Evolutionary conservation across 371 early-diverging fungal genomes (phyloP), one percentile per base, ranked within the genome.

Genomic region (Smittium mucronatum): DNA sequence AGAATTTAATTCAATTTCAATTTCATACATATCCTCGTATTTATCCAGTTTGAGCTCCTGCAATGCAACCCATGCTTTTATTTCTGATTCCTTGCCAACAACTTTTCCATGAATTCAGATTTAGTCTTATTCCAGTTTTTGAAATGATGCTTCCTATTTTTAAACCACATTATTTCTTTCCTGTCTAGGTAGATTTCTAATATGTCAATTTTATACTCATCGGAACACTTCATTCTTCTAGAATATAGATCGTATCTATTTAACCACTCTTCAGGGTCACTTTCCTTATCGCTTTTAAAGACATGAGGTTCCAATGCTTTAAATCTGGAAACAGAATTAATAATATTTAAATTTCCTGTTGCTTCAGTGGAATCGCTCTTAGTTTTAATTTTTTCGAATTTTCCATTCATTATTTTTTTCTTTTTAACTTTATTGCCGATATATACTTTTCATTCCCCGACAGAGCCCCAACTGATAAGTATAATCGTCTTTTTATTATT

Each of bases 381-480:
- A n/a, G 15, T 2, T n/a, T n/a, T 5, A 26, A 59, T 5, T n/a
- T 59, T 59, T 26, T 59, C 26, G 15, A n/a, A 2, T 5, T 5
- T 59, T 59, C 26, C 59, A 26, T 2, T 59, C 8, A 5, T 59
- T 26, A 59, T 59, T n/a, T 21, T 11, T 59, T 16, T 16, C 26
- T 59, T 15, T 59, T 59, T 26, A n/a, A 2, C 26, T 28, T 16
- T 5, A 2, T 59, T 59, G 11, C 26, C 2, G n/a, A 59, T n/a
- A 21, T 59, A 5, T 59, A 15, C 26, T 59, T 28, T 59, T 15
- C 5, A 59, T 59, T 59, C 59, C 59, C 59, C 59, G 59, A 28
- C 59, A 59, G 59, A 59, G 59, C 59, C 59, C 59, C 59, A 11
- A 26, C 59, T 59, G 59, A 59, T 59, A 59, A 59, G 28, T 59